Evolutionary conservation across 2,329 filamentous ascomycete species (phyloP).

Genomic region (Thelonectria olida): DNA sequence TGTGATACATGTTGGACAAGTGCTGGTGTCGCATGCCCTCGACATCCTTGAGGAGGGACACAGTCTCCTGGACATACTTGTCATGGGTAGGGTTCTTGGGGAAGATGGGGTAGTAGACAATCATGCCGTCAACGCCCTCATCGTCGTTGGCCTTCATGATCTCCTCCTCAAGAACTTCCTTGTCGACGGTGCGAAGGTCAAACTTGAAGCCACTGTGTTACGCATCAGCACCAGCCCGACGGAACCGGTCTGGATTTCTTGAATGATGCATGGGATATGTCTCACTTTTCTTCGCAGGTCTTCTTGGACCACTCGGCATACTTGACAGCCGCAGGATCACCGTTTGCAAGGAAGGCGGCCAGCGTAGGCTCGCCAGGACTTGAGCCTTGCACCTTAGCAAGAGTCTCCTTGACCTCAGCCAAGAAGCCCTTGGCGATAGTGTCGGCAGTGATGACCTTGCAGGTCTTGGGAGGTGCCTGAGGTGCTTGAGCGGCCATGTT

Average conservation of each 20-base stretch:
- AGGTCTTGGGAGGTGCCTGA: conserved; percentile 68
- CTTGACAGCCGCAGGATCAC: conserved; percentile 88
- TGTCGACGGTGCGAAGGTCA: conserved; percentile 82
- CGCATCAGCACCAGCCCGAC: conserved; percentile 34
- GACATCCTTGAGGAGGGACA: conserved; percentile 90
- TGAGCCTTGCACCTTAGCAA: conserved; percentile 73
- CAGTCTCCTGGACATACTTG: conserved; percentile 94
- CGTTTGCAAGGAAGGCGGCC: conserved; percentile 91
- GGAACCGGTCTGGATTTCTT: conserved; percentile 29
- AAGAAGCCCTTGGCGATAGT: conserved; percentile 86
- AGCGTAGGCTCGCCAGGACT: conserved; percentile 72
- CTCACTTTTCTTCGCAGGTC: conserved; percentile 95
- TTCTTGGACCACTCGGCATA: conserved; percentile 98
- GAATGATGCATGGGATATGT: conserved; percentile 34
- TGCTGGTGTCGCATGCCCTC: conserved; percentile 94
- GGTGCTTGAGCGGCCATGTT: conserved; percentile 47
- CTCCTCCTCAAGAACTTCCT: conserved; percentile 89
- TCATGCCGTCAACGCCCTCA: conserved; percentile 81
- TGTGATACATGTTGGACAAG: conserved; percentile 99
- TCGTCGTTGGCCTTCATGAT: conserved; percentile 88
- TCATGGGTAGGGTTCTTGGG: conserved; percentile 82
- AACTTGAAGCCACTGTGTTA: conserved; percentile 83
- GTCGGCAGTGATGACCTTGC: conserved; percentile 92
- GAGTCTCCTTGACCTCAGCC: conserved; percentile 78
- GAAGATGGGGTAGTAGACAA: conserved; percentile 99